Conservation (phyloP, 2,329 filamentous ascomycete species). For the Cytospora piceicola region DNA sequence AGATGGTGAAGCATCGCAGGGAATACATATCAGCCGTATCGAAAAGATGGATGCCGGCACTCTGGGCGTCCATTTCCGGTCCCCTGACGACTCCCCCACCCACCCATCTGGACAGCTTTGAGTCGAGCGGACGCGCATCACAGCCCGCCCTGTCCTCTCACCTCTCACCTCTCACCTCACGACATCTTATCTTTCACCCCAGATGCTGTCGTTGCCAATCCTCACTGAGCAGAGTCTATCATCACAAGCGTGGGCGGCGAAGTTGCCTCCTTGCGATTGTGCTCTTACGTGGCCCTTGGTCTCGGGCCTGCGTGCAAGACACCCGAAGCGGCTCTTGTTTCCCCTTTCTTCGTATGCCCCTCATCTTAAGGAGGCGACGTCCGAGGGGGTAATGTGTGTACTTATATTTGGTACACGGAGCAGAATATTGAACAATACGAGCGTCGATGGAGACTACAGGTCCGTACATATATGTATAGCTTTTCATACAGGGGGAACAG, state of each 20-base stretch:
- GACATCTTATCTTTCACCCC: not conserved
- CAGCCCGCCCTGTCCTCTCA: not conserved
- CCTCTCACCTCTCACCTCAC: not conserved
- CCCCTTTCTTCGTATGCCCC: not conserved
- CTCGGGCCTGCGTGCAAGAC: not conserved
- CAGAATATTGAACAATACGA: not conserved
- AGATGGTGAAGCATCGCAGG: not conserved
- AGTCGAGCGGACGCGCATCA: not conserved
- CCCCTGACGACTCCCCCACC: no score
- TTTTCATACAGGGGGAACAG: not conserved
- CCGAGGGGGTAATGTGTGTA: not conserved
- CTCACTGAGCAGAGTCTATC: not conserved
- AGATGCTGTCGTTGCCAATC: not conserved
- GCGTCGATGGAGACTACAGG: not conserved
- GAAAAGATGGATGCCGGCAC: not conserved
- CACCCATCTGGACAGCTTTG: not conserved
- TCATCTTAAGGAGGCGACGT: slow-evolving; percentile 2
- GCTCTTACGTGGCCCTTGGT: not conserved
- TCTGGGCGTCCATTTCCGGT: not conserved
- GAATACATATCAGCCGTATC: not conserved
- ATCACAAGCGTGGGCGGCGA: not conserved
- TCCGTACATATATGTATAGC: not conserved
- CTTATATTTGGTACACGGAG: not conserved
- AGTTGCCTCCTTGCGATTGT: not conserved
- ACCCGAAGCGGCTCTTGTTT: slow-evolving; percentile 3